Evolutionary conservation across 371 early-diverging fungal species (phyloP).

Genomic region (Mucor velutinosus): DNA sequence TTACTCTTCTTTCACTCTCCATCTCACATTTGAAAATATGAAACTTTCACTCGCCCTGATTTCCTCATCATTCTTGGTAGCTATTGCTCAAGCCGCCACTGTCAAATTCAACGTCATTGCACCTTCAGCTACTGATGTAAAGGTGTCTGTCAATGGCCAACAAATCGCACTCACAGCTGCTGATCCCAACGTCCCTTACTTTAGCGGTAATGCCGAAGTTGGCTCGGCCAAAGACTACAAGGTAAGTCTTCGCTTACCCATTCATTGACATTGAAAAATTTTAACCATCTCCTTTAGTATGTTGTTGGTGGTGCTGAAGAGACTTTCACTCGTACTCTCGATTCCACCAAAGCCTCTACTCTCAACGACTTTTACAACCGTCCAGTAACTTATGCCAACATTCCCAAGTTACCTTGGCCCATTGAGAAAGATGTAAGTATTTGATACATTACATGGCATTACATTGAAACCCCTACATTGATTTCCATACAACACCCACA

Average conservation of each 20-base stretch:
- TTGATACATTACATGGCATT: not conserved
- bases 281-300: conserved; percentile 29
- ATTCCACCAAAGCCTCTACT: conserved; percentile 32
- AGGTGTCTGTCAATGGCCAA: conserved; percentile 54
- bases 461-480: not conserved
- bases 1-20: not conserved
- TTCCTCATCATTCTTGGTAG: conserved; percentile 21
- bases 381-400: conserved; percentile 54
- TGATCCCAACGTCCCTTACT: conserved; percentile 51
- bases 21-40: conserved; percentile 13
- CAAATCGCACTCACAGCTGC: conserved; percentile 35
- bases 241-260: conserved; percentile 1
- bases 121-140: conserved; percentile 48
- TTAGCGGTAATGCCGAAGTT: conserved; percentile 43
- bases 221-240: conserved; percentile 45
- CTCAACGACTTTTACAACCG: conserved; percentile 55
- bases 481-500: not conserved
- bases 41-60: conserved; percentile 27
- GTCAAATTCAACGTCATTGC: conserved; percentile 56
- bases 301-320: conserved; percentile 49
- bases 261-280: not conserved
- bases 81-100: conserved; percentile 38
- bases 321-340: conserved; percentile 47
- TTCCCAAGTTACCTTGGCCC: conserved; percentile 56
- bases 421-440: conserved; percentile 36